Percentiles rank a stretch among this genome's conserved stretches.
phyloP scores from a whole-genome alignment of 345 rosid species.

The Salix koriyanagi region DNA sequence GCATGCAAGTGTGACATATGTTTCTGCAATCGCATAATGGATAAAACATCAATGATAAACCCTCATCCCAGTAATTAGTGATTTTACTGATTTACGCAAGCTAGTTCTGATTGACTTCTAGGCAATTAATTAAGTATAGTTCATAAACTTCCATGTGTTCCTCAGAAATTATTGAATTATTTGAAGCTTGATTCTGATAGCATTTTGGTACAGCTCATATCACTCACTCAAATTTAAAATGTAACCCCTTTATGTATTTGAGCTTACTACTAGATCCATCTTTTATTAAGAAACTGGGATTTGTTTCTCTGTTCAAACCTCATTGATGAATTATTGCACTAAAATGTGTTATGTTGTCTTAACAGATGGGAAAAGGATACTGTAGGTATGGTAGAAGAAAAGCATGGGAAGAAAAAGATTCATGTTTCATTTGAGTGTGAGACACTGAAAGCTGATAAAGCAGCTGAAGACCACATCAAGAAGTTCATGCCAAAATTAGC shows the following conservation, averaged over 20 bases:
- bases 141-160: neutral
- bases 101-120: neutral
- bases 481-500: slow-evolving; percentile 83
- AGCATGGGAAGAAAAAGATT: slow-evolving; percentile 60
- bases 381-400: slow-evolving; percentile 60
- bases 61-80: neutral
- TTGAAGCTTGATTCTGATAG: neutral
- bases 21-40: neutral
- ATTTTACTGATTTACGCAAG: neutral
- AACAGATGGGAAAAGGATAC: slow-evolving; percentile 81
- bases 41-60: neutral
- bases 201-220: neutral
- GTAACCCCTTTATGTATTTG: neutral
- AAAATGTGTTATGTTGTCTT: neutral
- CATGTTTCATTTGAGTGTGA: slow-evolving; percentile 71
- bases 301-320: neutral
- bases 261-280: neutral
- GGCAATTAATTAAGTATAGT: neutral
- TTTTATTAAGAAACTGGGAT: neutral
- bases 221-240: neutral
- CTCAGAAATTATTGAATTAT: neutral
- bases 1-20: neutral
- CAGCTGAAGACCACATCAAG: slow-evolving; percentile 82
- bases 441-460: slow-evolving; percentile 83
- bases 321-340: neutral